These are phyloP conservation scores for Metrosideros polymorpha DNA, from an alignment of 441 rosid species.

Conservation along the genomic window DNA sequence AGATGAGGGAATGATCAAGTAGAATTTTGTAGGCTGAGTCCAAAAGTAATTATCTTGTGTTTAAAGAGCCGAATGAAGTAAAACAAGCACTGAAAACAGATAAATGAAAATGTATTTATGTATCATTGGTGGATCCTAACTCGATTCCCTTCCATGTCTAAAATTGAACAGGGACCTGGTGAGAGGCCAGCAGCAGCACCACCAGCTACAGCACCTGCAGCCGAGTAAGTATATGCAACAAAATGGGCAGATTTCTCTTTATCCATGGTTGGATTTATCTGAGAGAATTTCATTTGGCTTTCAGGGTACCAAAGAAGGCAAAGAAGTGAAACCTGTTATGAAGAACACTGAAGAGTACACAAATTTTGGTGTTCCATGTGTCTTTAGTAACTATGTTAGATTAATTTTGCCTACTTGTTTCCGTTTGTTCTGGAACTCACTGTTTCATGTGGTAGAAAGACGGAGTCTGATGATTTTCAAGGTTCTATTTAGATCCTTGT, in stretches of 20 bases:
- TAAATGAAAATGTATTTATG: background rate
- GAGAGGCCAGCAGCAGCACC: constrained; percentile 31
- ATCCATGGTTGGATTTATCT: background rate
- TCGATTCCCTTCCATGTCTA: background rate
- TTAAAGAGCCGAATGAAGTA: background rate
- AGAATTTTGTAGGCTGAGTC: background rate
- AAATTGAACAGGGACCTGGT: constrained; percentile 46
- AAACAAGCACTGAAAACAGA: background rate
- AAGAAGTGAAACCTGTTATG: constrained; percentile 29
- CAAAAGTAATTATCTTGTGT: background rate
- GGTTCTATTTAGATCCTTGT: background rate
- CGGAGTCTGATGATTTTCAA: background rate
- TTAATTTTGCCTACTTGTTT: background rate
- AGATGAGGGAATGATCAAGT: background rate
- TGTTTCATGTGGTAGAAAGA: background rate
- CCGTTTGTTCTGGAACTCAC: background rate
- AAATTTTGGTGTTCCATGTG: background rate
- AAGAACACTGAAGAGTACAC: background rate
- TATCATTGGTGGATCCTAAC: background rate
- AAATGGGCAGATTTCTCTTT: background rate
- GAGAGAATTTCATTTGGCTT: background rate
- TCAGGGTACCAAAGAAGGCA: constrained; percentile 54
- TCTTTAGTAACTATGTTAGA: background rate
- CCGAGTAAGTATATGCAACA: constrained; percentile 30
- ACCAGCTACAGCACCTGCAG: constrained; percentile 18